These are phyloP conservation scores for Serendipita sp. DNA, from an alignment of 768 basidiomycete species.

Conservation along the genomic window DNA sequence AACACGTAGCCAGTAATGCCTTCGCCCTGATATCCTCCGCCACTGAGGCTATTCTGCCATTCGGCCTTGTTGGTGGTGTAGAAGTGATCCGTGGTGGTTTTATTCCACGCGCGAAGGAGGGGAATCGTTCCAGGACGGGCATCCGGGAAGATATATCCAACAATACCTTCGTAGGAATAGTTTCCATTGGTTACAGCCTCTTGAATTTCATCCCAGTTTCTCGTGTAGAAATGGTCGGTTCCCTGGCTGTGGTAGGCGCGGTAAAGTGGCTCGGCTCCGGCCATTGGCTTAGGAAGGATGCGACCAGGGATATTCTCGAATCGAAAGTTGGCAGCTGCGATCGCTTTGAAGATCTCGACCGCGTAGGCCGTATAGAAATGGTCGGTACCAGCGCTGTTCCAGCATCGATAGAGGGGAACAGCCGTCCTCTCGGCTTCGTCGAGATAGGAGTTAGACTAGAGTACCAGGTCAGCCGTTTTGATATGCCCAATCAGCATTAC, in stretches of 20 bases:
- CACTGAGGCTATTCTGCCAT: slow-evolving; percentile 6
- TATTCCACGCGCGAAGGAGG: slow-evolving; percentile 10
- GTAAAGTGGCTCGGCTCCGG: slow-evolving; percentile 9
- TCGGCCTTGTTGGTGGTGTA: slow-evolving; percentile 12
- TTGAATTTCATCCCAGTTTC: slow-evolving; percentile 7
- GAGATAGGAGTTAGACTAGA: too few relatives aligned
- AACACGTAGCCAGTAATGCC: too few relatives aligned
- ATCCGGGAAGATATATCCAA: slow-evolving; percentile 5
- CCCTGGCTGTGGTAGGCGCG: slow-evolving; percentile 8
- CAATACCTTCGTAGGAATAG: slow-evolving; percentile 10
- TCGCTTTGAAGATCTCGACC: slow-evolving; percentile 7
- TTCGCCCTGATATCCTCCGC: too few relatives aligned
- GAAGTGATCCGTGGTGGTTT: slow-evolving; percentile 11
- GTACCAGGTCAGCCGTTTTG: too few relatives aligned
- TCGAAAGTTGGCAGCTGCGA: neutral
- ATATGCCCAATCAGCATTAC: too few relatives aligned
- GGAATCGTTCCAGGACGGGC: slow-evolving; percentile 7
- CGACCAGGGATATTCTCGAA: slow-evolving; percentile 7
- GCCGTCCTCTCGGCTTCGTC: too few relatives aligned
- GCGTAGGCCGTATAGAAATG: slow-evolving; percentile 14
- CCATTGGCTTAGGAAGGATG: neutral
- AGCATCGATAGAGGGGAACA: slow-evolving; percentile 10
- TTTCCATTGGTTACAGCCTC: slow-evolving; percentile 8
- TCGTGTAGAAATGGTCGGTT: slow-evolving; percentile 15
- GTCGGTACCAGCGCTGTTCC: slow-evolving; percentile 1